These are phyloP conservation scores for Alternaria gaisen DNA, from an alignment of 2,329 filamentous ascomycete genomes.

Conservation along the genomic window DNA sequence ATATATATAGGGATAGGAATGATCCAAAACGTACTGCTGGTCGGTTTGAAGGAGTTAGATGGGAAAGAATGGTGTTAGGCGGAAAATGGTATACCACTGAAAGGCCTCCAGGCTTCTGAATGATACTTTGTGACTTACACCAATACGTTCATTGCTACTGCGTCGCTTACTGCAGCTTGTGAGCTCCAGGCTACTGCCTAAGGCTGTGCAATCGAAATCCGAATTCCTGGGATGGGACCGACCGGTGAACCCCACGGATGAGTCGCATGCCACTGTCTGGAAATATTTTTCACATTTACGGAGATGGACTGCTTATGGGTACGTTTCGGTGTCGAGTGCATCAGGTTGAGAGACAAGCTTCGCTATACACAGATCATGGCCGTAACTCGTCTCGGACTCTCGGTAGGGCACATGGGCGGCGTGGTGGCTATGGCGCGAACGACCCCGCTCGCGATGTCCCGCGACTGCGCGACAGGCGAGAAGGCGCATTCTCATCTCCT, in stretches of 20 bases:
- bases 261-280: not conserved
- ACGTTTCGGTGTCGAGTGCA: not conserved
- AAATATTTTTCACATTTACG: not conserved
- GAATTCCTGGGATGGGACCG: not conserved
- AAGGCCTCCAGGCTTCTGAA: not conserved
- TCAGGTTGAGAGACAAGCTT: not conserved
- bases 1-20: not conserved
- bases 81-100: not conserved
- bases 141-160: not conserved
- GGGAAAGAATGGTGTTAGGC: not conserved
- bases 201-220: not conserved
- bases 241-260: not conserved
- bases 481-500: not conserved
- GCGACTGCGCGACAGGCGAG: not conserved
- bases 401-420: not conserved
- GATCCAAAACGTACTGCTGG: slow-evolving; percentile 15
- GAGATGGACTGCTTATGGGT: not conserved
- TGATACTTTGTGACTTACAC: not conserved
- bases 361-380: not conserved
- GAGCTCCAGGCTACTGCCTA: not conserved
- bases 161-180: not conserved
- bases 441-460: not conserved
- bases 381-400: not conserved
- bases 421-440: slow-evolving; percentile 3
- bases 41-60: slow-evolving; percentile 8